A percentile compares a stretch with the other conserved stretches of the same genome.
Conservation (phyloP, 441 rosid species). For the Adansonia gregorii region DNA sequence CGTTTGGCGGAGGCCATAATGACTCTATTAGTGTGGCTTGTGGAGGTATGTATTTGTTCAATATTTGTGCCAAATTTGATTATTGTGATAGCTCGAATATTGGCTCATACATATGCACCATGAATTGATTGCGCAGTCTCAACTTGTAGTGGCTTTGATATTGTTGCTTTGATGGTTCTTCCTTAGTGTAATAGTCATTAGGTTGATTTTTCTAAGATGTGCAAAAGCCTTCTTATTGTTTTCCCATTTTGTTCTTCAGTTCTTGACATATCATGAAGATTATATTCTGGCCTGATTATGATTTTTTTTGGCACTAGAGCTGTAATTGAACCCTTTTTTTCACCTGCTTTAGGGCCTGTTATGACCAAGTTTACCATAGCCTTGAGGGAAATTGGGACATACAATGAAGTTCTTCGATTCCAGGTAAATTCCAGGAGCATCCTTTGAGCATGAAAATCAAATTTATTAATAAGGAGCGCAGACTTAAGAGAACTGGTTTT, state of each 20-base stretch:
- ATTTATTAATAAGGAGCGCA: neutral
- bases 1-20: slow-evolving; percentile 98
- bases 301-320: neutral
- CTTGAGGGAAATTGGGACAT: slow-evolving; percentile 97
- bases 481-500: neutral
- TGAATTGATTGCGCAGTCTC: neutral
- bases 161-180: neutral
- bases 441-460: slow-evolving; percentile 6
- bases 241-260: neutral
- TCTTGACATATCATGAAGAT: slow-evolving; percentile 3
- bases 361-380: slow-evolving; percentile 99
- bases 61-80: neutral
- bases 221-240: neutral
- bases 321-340: slow-evolving; percentile 30
- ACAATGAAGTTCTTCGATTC: slow-evolving; percentile 97
- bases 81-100: neutral
- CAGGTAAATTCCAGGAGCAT: slow-evolving; percentile 51
- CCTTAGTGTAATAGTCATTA: neutral
- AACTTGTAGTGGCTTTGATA: neutral
- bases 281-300: neutral
- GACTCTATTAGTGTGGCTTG: slow-evolving; percentile 98
- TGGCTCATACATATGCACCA: slow-evolving; percentile 11
- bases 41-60: slow-evolving; percentile 63
- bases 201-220: slow-evolving; percentile 8
- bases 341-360: slow-evolving; percentile 76